Evolutionary conservation across 2,329 filamentous ascomycete species (phyloP), one percentile per base, ranked within the genome.

Genomic region (Alternaria longipes): DNA sequence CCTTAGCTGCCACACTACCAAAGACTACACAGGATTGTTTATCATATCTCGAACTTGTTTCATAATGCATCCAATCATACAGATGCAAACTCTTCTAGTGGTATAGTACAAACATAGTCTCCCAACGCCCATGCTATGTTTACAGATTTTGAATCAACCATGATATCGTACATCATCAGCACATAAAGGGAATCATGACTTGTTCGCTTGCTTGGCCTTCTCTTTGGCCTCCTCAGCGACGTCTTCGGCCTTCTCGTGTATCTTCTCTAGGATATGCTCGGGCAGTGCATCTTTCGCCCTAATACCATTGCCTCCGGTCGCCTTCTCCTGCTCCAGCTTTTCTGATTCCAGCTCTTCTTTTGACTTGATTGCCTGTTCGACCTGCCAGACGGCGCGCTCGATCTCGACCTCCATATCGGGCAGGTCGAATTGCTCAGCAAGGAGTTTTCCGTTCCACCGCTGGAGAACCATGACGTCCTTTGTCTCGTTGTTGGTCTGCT

Each of bases 371-470:
- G 71, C 72, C 24, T 75, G 74, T 66, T 84, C 80, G 1, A 85
- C 83, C 66, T 85, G 83, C 72, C 83, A 81, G 0, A 84, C 82
- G 7, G 83, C 83, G 11, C 83, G 73, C 73, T 85, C 83, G 56
- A 85, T 83, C 70, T 85, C 83, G n/a, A 84, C 77, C 63, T 84
- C 81, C 81, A 85, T 83, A 54, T 84, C 83, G 1, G 83, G 81
- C 24, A 84, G 71, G 8, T 80, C 66, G 63, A 84, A 83, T 4
- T 77, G 75, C 64, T 84, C 82, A 6, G 83, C 83, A 24, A 84
- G 78, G n/a, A 84, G 71, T 66, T 84, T 83, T 47, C 82, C 83
- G 58, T 84, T 84, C 82, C 82, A 84, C 12, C 77, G 71, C 63
- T 81, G 79, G 51, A 85, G 70, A 12, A 85, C 75, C 82, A 84